Evolutionary conservation across 192 early-diverging fungal genomes (phyloP).

Genomic region (Pilobolus umbonatus): DNA sequence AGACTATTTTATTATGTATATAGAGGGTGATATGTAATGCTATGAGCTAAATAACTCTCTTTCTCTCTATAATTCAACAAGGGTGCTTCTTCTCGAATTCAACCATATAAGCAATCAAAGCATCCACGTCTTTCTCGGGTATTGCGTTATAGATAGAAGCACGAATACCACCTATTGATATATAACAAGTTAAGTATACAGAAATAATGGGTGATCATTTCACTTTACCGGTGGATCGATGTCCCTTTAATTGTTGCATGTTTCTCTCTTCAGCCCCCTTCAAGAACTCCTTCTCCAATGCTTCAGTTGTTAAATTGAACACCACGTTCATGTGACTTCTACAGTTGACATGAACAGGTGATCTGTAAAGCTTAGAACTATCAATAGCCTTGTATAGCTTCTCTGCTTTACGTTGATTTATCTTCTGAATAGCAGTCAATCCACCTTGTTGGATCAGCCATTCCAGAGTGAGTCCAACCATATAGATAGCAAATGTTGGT

Average conservation of each 20-base stretch:
- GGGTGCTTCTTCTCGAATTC: constrained; percentile 67
- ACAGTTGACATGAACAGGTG: constrained; percentile 54
- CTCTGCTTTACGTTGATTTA: constrained; percentile 66
- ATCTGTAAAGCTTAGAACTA: constrained; percentile 62
- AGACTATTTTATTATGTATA: too few species aligned
- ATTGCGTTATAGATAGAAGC: constrained; percentile 95
- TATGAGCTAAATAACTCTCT: too few species aligned
- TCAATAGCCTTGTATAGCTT: constrained; percentile 69
- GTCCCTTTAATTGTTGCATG: constrained; percentile 91
- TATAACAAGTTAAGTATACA: neutral
- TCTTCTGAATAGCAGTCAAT: constrained; percentile 55
- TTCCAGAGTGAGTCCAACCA: constrained; percentile 85
- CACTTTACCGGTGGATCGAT: constrained; percentile 77
- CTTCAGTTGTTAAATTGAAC: constrained; percentile 67
- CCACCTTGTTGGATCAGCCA: constrained; percentile 71
- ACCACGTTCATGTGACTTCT: constrained; percentile 91
- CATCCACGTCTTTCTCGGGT: constrained; percentile 75
- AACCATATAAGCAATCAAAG: constrained; percentile 73
- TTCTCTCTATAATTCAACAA: neutral
- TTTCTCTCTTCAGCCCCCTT: constrained; percentile 69
- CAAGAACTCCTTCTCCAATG: constrained; percentile 78
- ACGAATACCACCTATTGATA: constrained; percentile 63
- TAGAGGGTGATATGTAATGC: too few species aligned
- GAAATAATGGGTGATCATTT: neutral
- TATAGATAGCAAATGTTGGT: constrained; percentile 92